These are phyloP conservation scores for Eimeria mitis DNA, from an alignment of 169 alveolate species.

Conservation along the genomic window DNA sequence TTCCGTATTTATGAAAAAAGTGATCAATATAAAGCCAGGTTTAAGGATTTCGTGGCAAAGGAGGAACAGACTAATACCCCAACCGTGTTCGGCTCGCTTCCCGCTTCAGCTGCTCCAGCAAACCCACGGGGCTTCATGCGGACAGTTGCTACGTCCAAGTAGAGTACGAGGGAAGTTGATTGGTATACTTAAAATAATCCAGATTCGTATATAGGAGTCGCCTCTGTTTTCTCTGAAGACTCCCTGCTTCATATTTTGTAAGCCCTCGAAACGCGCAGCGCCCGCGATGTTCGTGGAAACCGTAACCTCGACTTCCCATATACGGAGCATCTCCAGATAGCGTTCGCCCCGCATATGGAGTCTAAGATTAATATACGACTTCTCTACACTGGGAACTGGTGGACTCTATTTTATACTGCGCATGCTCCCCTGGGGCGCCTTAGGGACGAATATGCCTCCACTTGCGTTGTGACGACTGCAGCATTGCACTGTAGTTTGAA, in stretches of 20 bases:
- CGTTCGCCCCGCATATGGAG: neutral
- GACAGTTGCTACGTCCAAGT: neutral
- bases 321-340: neutral
- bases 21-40: neutral
- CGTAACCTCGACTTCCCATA: neutral
- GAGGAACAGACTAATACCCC: neutral
- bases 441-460: neutral
- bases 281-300: neutral
- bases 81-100: neutral
- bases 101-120: neutral
- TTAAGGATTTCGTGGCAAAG: neutral
- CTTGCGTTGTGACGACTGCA: neutral
- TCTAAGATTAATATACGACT: neutral
- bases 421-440: neutral
- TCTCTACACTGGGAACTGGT: neutral
- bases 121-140: slow-evolving; percentile 17
- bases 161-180: neutral
- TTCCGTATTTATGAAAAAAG: neutral
- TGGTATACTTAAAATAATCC: neutral
- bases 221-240: neutral
- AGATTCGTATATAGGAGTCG: neutral
- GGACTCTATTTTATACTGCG: neutral
- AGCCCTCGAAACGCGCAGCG: neutral
- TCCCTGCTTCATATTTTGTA: neutral
- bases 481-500: neutral